These are phyloP conservation scores for Diaporthe citrichinensis DNA, from an alignment of 2,329 filamentous ascomycete species.

Conservation along the genomic window DNA sequence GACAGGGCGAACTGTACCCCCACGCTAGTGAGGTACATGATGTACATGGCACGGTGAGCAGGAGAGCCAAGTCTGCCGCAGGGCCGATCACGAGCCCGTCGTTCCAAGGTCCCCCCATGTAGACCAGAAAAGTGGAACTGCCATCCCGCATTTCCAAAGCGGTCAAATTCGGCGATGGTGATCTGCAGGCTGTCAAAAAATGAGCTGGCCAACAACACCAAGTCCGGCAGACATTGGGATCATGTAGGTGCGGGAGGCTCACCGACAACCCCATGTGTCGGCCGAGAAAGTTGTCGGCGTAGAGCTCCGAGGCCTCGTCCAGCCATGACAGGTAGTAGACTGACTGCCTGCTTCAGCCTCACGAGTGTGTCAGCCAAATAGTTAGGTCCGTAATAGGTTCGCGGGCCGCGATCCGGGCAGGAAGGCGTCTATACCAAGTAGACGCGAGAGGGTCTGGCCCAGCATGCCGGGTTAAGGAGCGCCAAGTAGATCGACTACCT, in stretches of 20 bases:
- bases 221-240: background rate
- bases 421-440: background rate
- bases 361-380: constrained; percentile 9
- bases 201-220: constrained; percentile 5
- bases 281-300: constrained; percentile 11
- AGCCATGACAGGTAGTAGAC: background rate
- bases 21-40: constrained; percentile 20
- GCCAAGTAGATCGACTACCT: background rate
- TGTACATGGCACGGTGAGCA: background rate
- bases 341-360: constrained; percentile 9
- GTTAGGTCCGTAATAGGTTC: background rate
- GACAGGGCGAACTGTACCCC: constrained; percentile 27
- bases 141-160: constrained; percentile 30
- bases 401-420: constrained; percentile 14
- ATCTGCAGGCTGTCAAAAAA: background rate
- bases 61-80: constrained; percentile 27
- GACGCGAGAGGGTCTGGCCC: constrained; percentile 2
- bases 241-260: background rate
- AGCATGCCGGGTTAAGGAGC: background rate
- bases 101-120: constrained; percentile 18
- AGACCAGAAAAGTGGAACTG: constrained; percentile 1
- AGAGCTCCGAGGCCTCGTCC: background rate
- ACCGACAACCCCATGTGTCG: background rate
- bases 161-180: constrained; percentile 28
- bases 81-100: constrained; percentile 27